phyloP scores from a whole-genome alignment of 1,139 yeast genomes.

The Lodderomyces jiufengensis region DNA sequence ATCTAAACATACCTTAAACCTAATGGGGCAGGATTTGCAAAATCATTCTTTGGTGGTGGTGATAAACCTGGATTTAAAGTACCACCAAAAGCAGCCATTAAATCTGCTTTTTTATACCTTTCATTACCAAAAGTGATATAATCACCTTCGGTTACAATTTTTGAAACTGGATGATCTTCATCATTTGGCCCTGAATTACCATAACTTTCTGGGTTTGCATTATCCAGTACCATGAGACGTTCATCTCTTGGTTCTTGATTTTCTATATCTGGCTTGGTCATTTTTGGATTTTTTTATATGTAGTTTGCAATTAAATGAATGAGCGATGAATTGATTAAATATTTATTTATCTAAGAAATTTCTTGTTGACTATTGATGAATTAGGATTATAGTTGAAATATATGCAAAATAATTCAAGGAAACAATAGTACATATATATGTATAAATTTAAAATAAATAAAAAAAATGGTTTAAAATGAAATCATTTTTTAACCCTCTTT shows the following conservation, averaged over 20 bases:
- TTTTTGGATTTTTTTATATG: too few species aligned
- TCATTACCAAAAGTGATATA: conserved; percentile 72
- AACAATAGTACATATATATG: too few species aligned
- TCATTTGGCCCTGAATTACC: conserved; percentile 12
- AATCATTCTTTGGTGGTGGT: conserved; percentile 64
- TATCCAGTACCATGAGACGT: conserved; percentile 15
- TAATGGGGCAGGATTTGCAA: conserved; percentile 87
- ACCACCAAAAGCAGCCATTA: conserved; percentile 74
- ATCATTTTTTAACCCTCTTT: too few species aligned
- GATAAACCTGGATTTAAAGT: conserved; percentile 60
- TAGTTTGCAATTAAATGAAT: too few species aligned
- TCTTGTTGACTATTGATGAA: too few species aligned
- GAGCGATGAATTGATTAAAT: too few species aligned
- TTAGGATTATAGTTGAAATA: too few species aligned
- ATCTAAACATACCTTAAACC: too few species aligned
- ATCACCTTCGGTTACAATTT: conserved; percentile 43
- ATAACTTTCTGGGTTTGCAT: neutral
- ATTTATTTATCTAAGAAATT: too few species aligned
- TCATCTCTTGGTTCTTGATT: conserved; percentile 28
- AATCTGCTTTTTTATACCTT: conserved; percentile 59
- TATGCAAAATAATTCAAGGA: too few species aligned
- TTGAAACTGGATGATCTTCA: conserved; percentile 19
- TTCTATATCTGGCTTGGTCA: conserved; percentile 21
- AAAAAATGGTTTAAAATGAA: too few species aligned
- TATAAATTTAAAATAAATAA: too few species aligned